Base-by-base conservation (phyloP, 768 basidiomycete genomes). In the Termitomyces heimii region DNA sequence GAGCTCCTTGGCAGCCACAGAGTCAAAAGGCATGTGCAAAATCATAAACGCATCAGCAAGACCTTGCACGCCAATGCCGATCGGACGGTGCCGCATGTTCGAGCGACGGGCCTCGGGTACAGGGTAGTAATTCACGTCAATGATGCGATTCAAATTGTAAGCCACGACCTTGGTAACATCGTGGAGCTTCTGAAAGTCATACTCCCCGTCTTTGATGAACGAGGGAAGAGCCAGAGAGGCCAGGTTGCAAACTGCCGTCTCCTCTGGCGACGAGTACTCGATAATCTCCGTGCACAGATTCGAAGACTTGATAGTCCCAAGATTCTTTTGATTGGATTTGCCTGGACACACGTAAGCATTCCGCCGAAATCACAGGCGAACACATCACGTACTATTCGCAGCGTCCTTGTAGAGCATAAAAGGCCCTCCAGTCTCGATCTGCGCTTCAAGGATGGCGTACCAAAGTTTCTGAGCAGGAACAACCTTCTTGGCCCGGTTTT, bases 391-490 rank as follows among this genome's bases (percentile, higher is more conserved):
- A 94, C 93, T 74, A 70, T 99, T 99, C 57, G 90, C 88, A 40
- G 93, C 82, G 67, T 98, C 96, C 77, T 99, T 99, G 82, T 98
- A 99, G 28, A 92, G 78, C 93, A 98, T 98, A 78, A 98, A 99
- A 0, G 97, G 97, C n/a, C 88, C 89, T 50, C 97, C 97, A 1
- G 97, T 99, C 76, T 99, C 96, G 63, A 96, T 94, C 73, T 99
- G 97, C 13, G 94, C 86, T 67, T 98, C 97, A 40, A 98, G 77
- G 63, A 98, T 86, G 34, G 94, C 94, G 69, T 96, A 98, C 96
- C 97, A 99, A 37, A 99, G 82, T 74, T 98, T 98, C 72, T 98
- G 97, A 3, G 97, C 97, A 45, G 92, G 85, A 62, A 99, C 75
- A 18, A 82, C 81, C 77, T 88, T 89, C 64, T 87, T 85, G 3